Conservation (phyloP, 1,139 yeast species). For the Suhomyces ambrosiae region DNA sequence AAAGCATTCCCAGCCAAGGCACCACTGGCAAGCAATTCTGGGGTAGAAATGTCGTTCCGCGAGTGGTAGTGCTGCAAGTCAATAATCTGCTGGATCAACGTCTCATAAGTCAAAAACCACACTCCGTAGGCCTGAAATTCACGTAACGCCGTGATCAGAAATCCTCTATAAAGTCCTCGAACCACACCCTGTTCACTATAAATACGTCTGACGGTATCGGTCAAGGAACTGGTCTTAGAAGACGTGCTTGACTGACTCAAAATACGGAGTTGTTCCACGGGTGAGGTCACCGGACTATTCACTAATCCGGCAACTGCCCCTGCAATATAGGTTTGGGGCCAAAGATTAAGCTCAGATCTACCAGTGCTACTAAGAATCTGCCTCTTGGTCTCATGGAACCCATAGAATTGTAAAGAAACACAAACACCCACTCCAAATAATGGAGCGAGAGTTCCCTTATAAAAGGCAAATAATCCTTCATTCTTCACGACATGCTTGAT, state of each 20-base stretch:
- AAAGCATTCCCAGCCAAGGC: constrained; percentile 73
- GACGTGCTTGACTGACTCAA: constrained; percentile 62
- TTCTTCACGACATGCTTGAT: constrained; percentile 55
- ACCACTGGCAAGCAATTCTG: constrained; percentile 62
- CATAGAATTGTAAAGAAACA: constrained; percentile 73
- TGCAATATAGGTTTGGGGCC: constrained; percentile 67
- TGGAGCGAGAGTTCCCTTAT: constrained; percentile 51
- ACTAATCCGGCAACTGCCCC: constrained; percentile 82
- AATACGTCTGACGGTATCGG: constrained; percentile 44
- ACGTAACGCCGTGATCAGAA: constrained; percentile 58
- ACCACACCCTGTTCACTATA: constrained; percentile 47
- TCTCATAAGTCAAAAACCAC: constrained; percentile 77
- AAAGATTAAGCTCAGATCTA: constrained; percentile 44
- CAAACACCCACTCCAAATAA: constrained; percentile 68
- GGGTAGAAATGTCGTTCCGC: constrained; percentile 59
- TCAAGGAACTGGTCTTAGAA: constrained; percentile 45
- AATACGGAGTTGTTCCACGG: constrained; percentile 76
- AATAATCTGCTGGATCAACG: constrained; percentile 49
- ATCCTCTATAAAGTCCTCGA: constrained; percentile 62
- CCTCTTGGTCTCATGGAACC: constrained; percentile 75
- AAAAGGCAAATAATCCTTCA: constrained; percentile 66
- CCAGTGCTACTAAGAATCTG: constrained; percentile 44
- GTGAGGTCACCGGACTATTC: constrained; percentile 70
- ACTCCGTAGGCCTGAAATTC: constrained; percentile 83
- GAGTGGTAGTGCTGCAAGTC: constrained; percentile 34